Conservation (phyloP, 2,329 filamentous ascomycete species). For the Pseudogymnoascus sp. region DNA sequence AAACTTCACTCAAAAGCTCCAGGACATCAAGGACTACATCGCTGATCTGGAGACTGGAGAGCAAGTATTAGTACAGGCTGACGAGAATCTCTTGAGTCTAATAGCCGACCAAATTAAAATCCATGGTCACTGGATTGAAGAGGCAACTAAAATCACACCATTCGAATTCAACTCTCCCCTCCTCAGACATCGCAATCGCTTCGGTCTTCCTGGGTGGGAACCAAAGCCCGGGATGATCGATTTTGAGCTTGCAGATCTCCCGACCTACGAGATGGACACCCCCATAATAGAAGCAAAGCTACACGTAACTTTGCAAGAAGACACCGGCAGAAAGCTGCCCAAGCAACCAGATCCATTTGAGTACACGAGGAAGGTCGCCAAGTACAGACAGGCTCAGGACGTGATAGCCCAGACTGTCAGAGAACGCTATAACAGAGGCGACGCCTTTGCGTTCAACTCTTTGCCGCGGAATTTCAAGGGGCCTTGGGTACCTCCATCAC, state of each 20-base stretch:
- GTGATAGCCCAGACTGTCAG: background rate
- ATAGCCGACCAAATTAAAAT: background rate
- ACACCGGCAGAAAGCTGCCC: background rate
- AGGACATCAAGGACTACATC: conserved; percentile 24
- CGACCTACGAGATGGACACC: background rate
- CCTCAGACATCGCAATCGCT: background rate
- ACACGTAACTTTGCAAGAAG: background rate
- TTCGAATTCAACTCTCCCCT: background rate
- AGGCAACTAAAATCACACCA: background rate
- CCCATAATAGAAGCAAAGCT: background rate
- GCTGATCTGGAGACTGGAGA: conserved; percentile 16
- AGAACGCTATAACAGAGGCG: background rate
- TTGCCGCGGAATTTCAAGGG: conserved; percentile 1
- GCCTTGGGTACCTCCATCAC: background rate
- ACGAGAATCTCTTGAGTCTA: background rate
- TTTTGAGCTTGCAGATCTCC: background rate
- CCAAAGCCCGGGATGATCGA: background rate
- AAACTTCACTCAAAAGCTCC: conserved; percentile 34
- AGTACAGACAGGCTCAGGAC: background rate
- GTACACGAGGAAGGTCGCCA: background rate
- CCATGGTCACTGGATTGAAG: background rate
- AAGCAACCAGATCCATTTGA: background rate
- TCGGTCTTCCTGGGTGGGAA: background rate
- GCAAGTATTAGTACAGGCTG: background rate
- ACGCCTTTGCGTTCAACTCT: background rate